A percentile compares a stretch with the other conserved stretches of the same genome.
Conservation (phyloP, 2,329 filamentous ascomycete genomes). For the Allantophomopsis lycopodina region DNA sequence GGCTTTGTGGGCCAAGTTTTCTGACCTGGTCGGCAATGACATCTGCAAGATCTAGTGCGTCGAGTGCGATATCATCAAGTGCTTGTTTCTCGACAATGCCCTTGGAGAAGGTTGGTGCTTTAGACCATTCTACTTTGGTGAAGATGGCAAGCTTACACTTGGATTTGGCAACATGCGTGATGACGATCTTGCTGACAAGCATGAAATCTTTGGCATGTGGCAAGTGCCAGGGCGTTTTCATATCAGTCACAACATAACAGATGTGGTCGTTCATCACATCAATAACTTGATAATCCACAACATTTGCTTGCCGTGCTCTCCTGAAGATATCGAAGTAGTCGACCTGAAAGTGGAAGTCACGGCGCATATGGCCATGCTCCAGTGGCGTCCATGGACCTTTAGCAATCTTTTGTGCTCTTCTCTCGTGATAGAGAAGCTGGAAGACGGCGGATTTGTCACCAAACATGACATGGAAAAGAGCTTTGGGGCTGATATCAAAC, state of each 20-base stretch:
- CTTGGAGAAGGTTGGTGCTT: conserved; percentile 44
- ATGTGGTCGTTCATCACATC: conserved; percentile 69
- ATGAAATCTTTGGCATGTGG: conserved; percentile 70
- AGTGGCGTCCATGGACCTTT: conserved; percentile 73
- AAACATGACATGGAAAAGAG: conserved; percentile 90
- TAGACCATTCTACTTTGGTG: conserved; percentile 77
- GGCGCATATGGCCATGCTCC: conserved; percentile 56
- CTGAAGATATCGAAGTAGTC: conserved; percentile 53
- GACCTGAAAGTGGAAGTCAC: conserved; percentile 72
- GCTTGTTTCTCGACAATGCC: conserved; percentile 56
- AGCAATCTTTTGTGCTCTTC: conserved; percentile 63
- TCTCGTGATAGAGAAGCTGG: conserved; percentile 77
- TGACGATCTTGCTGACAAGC: conserved; percentile 79
- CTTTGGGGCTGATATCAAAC: conserved; percentile 86
- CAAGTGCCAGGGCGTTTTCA: conserved; percentile 53
- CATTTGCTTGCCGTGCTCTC: conserved; percentile 41
- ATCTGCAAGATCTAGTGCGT: conserved; percentile 63
- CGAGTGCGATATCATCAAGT: conserved; percentile 57
- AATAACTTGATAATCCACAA: conserved; percentile 76
- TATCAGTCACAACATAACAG: conserved; percentile 49
- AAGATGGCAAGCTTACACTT: conserved; percentile 86
- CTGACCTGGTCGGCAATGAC: conserved; percentile 66
- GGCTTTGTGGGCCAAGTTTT: conserved; percentile 57
- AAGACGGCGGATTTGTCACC: conserved; percentile 94
- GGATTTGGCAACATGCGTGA: conserved; percentile 85